Evolutionary conservation across 2,329 filamentous ascomycete genomes (phyloP), one percentile per base, ranked within the genome.

Genomic region (Madurella mycetomatis): DNA sequence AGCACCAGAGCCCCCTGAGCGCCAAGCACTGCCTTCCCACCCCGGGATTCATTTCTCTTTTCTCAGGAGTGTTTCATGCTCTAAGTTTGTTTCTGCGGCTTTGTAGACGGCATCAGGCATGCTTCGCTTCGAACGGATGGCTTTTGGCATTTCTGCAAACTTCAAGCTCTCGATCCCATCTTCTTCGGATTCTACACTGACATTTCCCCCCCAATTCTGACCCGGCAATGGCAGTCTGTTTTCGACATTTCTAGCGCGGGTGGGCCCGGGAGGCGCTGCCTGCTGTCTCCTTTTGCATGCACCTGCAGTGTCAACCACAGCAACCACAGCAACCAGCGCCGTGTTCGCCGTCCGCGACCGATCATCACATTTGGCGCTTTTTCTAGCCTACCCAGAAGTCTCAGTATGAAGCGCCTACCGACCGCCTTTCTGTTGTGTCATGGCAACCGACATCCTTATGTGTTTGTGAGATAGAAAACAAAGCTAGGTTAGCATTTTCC

Each of bases 21-120:
- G 56, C 56, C 53, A 56, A 58, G 53, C 44, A 44, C 25, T 17
- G 31, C n/a, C 31, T 34, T 25, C 44, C 39, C 18, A 30, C 44
- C 43, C 50, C 40, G 45, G 37, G 48, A 18, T 18, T 53, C 54
- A 47, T 55, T 50, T 55, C 46, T 47, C 19, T 50, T 49, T 45
- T 54, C 49, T 55, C 57, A 55, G 52, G 52, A 53, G 51, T 57
- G 57, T 57, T 55, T 57, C 55, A 53, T 39, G 52, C 44, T 51
- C 42, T 53, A 47, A 53, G 42, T 44, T 52, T 42, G 42, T 41
- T 37, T 42, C 41, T 47, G 47, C 32, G 30, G 18, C n/a, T 19
- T 7, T 12, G 45, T 46, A 41, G 13, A 15, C 34, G 34, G 34
- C 34, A 15, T 37, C 34, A 37, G 17, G 30, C 30, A 39, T 37